These are phyloP conservation scores for Datura wrightii DNA, from an alignment of 257 asterid genomes.

Conservation along the genomic window DNA sequence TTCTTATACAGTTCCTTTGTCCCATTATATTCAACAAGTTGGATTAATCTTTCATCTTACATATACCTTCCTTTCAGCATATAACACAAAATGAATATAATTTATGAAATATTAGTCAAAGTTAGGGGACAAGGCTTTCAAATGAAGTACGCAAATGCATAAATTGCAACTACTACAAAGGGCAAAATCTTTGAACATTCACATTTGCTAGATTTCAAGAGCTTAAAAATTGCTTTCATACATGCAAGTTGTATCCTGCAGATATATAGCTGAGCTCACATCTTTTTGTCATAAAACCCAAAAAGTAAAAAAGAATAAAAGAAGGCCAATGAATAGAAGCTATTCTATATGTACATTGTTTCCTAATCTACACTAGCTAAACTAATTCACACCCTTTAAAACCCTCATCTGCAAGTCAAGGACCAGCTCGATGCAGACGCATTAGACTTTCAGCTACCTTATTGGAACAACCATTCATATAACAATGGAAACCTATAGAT, in stretches of 20 bases:
- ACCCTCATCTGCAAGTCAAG: constrained; percentile 6
- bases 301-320: not conserved
- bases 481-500: constrained; percentile 45
- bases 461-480: not conserved
- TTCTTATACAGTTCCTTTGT: not conserved
- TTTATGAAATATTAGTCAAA: not conserved
- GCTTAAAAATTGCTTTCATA: not conserved
- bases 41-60: not conserved
- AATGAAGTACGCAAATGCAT: not conserved
- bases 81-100: not conserved
- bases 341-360: constrained; percentile 17
- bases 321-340: not conserved
- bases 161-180: not conserved
- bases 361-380: not conserved
- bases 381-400: not conserved
- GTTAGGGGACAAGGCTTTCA: not conserved
- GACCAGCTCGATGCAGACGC: not conserved
- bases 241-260: not conserved
- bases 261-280: not conserved
- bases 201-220: constrained; percentile 2
- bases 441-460: not conserved
- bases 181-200: not conserved
- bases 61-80: not conserved
- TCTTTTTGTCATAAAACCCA: not conserved
- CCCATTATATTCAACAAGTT: constrained; percentile 16